phyloP scores from a whole-genome alignment of 2,329 filamentous ascomycete genomes.

The Pleoardoris graminearum region DNA sequence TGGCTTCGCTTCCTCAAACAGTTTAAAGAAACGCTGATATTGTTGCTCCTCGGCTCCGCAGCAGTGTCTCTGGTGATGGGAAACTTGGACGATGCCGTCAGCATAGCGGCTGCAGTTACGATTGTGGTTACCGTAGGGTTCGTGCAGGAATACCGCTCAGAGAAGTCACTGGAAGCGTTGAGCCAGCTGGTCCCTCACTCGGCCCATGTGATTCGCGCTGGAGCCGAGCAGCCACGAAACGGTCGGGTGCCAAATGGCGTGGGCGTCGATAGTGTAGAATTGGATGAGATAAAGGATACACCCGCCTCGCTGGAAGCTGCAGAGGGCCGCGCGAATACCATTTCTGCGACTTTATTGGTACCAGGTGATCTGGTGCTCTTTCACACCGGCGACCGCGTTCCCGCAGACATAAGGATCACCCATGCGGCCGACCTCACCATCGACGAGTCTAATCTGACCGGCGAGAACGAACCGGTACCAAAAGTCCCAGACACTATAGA shows the following conservation, averaged over 20 bases:
- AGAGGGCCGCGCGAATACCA: conserved; percentile 77
- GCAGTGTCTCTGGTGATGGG: conserved; percentile 86
- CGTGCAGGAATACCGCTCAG: conserved; percentile 94
- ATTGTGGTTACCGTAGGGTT: conserved; percentile 97
- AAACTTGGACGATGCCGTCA: conserved; percentile 92
- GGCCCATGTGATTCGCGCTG: conserved; percentile 81
- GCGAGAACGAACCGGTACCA: conserved; percentile 90
- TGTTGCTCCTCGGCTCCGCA: conserved; percentile 88
- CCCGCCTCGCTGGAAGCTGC: conserved; percentile 64
- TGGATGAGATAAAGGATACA: conserved; percentile 57
- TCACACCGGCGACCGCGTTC: conserved; percentile 93
- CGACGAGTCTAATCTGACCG: conserved; percentile 94
- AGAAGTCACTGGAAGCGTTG: conserved; percentile 94
- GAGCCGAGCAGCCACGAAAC: conserved; percentile 26
- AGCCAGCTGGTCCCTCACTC: conserved; percentile 93
- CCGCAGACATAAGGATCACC: conserved; percentile 92
- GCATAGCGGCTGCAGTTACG: conserved; percentile 92
- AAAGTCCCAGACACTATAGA: conserved; percentile 70
- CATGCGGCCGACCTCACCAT: conserved; percentile 88
- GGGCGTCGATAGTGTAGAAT: conserved; percentile 47
- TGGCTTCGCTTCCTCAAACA: conserved; percentile 96
- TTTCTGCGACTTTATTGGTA: conserved; percentile 84
- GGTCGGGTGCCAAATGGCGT: conserved; percentile 25
- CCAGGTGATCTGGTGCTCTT: conserved; percentile 93
- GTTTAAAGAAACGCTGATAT: conserved; percentile 92